Conservation (phyloP, 345 rosid genomes). For the Microthlaspi erraticum region DNA sequence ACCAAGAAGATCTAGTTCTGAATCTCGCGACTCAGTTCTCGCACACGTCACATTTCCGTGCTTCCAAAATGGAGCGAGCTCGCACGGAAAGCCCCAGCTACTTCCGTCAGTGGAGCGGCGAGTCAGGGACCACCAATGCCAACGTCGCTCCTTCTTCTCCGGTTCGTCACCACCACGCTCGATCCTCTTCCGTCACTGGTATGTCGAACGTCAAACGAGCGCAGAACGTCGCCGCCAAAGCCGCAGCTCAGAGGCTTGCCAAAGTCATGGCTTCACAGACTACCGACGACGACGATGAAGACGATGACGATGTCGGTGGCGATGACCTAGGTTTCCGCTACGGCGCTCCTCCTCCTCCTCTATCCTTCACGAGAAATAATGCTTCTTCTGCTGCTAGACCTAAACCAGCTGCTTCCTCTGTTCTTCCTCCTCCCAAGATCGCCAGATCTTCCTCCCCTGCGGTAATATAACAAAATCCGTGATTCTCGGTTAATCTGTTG, state of each 20-base stretch:
- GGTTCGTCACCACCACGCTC: slow-evolving; percentile 64
- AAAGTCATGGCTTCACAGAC: slow-evolving; percentile 99
- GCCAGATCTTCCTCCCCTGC: slow-evolving; percentile 91
- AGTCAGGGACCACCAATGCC: slow-evolving; percentile 51
- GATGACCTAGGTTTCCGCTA: slow-evolving; percentile 87
- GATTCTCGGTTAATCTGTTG: not conserved
- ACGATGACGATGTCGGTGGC: slow-evolving; percentile 49
- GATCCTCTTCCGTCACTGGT: slow-evolving; percentile 70
- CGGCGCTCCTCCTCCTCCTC: slow-evolving; percentile 85
- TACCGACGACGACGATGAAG: slow-evolving; percentile 73
- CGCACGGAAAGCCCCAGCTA: slow-evolving; percentile 75
- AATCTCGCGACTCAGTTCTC: slow-evolving; percentile 9
- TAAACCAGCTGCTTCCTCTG: slow-evolving; percentile 41
- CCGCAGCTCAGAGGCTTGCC: slow-evolving; percentile 97
- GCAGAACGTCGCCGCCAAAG: slow-evolving; percentile 95
- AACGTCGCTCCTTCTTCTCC: slow-evolving; percentile 55
- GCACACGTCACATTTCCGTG: slow-evolving; percentile 3
- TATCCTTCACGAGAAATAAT: slow-evolving; percentile 61
- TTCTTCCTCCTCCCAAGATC: slow-evolving; percentile 52
- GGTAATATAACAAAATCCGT: slow-evolving; percentile 44
- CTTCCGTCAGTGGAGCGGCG: slow-evolving; percentile 76
- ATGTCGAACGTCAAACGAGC: slow-evolving; percentile 83
- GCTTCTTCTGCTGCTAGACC: slow-evolving; percentile 44
- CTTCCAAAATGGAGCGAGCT: slow-evolving; percentile 64
- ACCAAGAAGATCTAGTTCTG: slow-evolving; percentile 41